Conservation (phyloP, 176 grass and related monocot genomes). For the Phoenix dactylifera region DNA sequence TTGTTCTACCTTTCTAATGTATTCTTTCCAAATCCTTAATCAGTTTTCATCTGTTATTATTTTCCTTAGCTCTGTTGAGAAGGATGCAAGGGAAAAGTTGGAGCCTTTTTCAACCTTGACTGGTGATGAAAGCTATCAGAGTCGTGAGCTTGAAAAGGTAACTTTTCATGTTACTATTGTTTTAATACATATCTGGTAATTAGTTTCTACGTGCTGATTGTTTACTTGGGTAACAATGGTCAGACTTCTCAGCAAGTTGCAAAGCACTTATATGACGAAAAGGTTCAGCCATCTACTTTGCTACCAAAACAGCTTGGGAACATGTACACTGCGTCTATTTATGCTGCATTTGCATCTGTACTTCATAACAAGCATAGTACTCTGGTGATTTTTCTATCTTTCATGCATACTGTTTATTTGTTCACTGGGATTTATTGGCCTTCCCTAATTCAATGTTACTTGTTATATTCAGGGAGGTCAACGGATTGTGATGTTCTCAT, state of each 20-base stretch:
- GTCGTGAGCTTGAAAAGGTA: constrained; percentile 67
- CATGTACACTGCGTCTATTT: constrained; percentile 75
- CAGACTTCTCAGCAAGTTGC: constrained; percentile 94
- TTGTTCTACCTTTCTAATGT: too few relatives aligned
- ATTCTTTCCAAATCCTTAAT: too few relatives aligned
- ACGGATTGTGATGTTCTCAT: constrained; percentile 97
- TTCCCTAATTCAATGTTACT: constrained; percentile 17
- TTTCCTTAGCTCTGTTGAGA: constrained; percentile 43
- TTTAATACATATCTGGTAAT: constrained; percentile 11
- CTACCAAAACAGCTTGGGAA: constrained; percentile 73
- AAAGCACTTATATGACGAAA: constrained; percentile 62
- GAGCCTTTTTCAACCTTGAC: constrained; percentile 48
- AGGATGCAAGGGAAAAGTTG: constrained; percentile 61
- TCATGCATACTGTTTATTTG: constrained; percentile 2
- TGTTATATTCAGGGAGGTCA: constrained; percentile 37
- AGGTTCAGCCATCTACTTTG: constrained; percentile 70
- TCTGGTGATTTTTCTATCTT: constrained; percentile 41
- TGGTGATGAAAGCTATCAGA: constrained; percentile 47
- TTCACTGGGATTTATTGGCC: neutral
- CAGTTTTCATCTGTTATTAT: too few relatives aligned
- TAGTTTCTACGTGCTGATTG: constrained; percentile 18
- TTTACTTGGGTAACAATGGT: constrained; percentile 8
- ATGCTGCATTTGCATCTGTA: constrained; percentile 63
- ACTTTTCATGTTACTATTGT: constrained; percentile 8
- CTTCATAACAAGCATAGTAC: constrained; percentile 49